Base-by-base conservation (phyloP, 2,329 filamentous ascomycete species). In the Calonectria honghensis region DNA sequence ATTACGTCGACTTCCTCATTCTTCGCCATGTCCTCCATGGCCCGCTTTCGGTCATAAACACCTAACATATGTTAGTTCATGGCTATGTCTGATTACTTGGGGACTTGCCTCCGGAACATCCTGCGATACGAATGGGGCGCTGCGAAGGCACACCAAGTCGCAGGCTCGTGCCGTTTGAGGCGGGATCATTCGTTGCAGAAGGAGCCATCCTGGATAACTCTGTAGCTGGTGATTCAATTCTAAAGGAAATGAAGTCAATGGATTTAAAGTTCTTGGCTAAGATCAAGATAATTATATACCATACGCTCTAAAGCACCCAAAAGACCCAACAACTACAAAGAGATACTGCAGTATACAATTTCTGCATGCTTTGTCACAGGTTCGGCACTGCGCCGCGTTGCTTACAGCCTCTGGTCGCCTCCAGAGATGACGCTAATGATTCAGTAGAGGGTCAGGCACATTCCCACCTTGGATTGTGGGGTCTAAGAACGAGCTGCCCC, bases 1-100 rank as follows among this genome's bases (percentile, higher is more conserved):
- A 83, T 82, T 29, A 82, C 80, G 31, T 83, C 81, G 70, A 83
- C 75, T 18, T 81, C 73, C 41, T 79, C 78, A 24, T 80, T 77
- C 68, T 79, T 79, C 24, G 79, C 77, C 72, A 81, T 76, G 71
- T 80, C 79, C 13, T 80, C 76, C 31, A 81, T 80, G 14, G 79
- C 79, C 16, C 79, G 73, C 32, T 80, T 76, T 27, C 75, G 50
- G 77, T 87, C 86, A 65, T 85, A 86, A 68, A 86, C 86, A 16
- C 86, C 85, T 76, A 45, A 11, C 20, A 45, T 2, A 11, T 14
- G 50, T 69, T 13, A 69, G 39, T 4, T 59, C 3, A 6, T 5
- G 27, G 6, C 16, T 27, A 6, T 13, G n/a, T 20, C 1, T 20
- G 24, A 16, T 31, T 3, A 39, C 6, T 11, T 20, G 31, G 18